A percentile compares a stretch with the other conserved stretches of the same genome.
Evolutionary conservation across 352 stramenopile genomes (phyloP).

Genomic region (Globisporangium spiculum): DNA sequence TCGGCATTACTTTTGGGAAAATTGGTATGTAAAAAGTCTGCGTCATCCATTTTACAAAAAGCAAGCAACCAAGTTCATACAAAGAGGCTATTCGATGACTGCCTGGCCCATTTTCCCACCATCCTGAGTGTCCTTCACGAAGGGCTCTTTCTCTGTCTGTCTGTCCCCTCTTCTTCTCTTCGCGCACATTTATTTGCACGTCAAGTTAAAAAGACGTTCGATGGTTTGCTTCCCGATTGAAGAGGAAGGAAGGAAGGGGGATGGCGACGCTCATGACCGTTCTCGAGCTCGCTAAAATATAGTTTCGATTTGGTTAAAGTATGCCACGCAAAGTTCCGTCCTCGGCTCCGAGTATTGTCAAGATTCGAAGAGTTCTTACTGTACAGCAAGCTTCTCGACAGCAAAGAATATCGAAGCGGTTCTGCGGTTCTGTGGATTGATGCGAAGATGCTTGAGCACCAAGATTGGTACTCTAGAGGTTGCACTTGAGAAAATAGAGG

Average conservation of each 20-base stretch:
- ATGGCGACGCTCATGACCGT: too few relatives aligned
- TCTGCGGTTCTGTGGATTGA: not conserved
- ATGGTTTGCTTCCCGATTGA: not conserved
- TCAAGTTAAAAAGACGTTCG: constrained; percentile 1
- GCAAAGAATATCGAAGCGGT: not conserved
- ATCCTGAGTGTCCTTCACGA: not conserved
- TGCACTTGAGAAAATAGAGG: not conserved
- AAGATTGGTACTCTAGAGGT: not conserved
- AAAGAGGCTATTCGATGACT: not conserved
- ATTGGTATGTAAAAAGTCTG: not conserved
- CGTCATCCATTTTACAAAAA: not conserved
- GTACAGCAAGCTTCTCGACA: not conserved
- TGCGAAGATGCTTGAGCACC: not conserved
- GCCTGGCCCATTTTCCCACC: not conserved
- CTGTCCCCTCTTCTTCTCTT: too few relatives aligned
- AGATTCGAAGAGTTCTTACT: not conserved
- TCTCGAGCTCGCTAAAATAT: too few relatives aligned
- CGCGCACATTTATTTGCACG: not conserved
- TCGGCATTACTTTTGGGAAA: not conserved
- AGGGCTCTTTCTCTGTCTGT: not conserved
- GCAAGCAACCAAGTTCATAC: not conserved
- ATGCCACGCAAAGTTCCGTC: not conserved
- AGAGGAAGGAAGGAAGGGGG: not conserved
- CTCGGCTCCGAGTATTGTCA: not conserved
- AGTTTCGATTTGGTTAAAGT: not conserved